Conservation (phyloP, 257 asterid genomes). For the Thymus quinquecostatus region DNA sequence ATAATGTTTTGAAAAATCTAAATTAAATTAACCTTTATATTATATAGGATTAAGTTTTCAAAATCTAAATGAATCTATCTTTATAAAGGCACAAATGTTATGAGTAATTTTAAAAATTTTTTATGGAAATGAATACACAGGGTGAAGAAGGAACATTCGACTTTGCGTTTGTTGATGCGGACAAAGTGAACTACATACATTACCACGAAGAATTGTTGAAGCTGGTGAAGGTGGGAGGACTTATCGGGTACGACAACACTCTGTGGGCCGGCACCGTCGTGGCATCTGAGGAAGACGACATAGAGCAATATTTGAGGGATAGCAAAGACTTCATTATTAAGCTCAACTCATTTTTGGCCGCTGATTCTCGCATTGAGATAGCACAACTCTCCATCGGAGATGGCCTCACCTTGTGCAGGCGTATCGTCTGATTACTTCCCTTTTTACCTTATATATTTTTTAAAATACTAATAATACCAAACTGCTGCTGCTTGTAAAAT, state of each 20-base stretch:
- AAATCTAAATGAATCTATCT: no score
- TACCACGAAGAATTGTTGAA: slow-evolving; percentile 58
- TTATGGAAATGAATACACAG: slow-evolving; percentile 15
- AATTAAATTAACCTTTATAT: no score
- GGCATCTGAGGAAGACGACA: slow-evolving; percentile 45
- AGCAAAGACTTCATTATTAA: slow-evolving; percentile 40
- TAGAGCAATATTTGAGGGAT: slow-evolving; percentile 40
- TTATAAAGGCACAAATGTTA: no score
- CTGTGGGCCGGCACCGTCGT: slow-evolving; percentile 64
- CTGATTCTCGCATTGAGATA: slow-evolving; percentile 57
- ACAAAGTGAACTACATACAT: slow-evolving; percentile 58
- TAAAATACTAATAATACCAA: no score
- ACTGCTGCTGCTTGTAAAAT: no score
- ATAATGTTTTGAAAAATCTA: no score
- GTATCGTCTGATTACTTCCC: slow-evolving; percentile 34
- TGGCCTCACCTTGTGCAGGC: slow-evolving; percentile 67
- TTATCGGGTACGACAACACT: slow-evolving; percentile 69
- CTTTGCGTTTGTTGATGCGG: slow-evolving; percentile 73
- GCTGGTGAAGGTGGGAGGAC: slow-evolving; percentile 60
- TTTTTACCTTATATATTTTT: no score
- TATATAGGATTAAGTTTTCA: no score
- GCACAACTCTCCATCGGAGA: slow-evolving; percentile 69
- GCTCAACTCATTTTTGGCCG: slow-evolving; percentile 54
- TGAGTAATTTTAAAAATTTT: no score
- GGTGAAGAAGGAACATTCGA: slow-evolving; percentile 64